Evolutionary conservation across 805 yeast species (phyloP), one percentile per base, ranked within the genome.

Genomic region (Yarrowia alimentaria): DNA sequence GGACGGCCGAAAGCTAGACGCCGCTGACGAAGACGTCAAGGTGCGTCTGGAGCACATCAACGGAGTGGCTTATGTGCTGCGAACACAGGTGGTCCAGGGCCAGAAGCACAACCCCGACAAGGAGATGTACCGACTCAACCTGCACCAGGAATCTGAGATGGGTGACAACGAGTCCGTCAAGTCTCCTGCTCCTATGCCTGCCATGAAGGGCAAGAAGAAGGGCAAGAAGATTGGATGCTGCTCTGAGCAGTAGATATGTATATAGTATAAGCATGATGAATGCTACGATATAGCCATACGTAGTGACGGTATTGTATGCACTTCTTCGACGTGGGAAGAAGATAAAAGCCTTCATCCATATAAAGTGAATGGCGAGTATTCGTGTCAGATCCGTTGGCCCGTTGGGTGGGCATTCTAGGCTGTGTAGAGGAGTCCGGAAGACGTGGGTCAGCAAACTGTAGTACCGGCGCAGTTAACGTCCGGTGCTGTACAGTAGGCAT

Each of bases 91-190:
- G n/a, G 97, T 91, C 3, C 99, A 91, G 68, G 98, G 95, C 6
- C 71, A 53, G 10, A 57, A 58, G 30, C 57, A 61, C 12, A 58
- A 54, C 37, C 56, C 55, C 8, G 65, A 62, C 24, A 63, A 61
- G n/a, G 58, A 56, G 8, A 43, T 49, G 18, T 57, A 49, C 63
- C 66, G 68, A 45, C 72, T 91, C 60, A 83, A 83, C 57, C 81
- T 91, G 58, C 96, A 88, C 62, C 68, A 78, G 42, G 79, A 83
- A 40, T 85, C 94, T 0, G 98, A 91, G 66, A 70, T 91, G 48
- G 98, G 97, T 14, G 96, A 89, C 62, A 91, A 91, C 64, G 95
- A 89, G 26, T 74, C 80, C 37, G 75, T 86, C 58, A 85, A 83
- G 64, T 76, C 70, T 55, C 50, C 50, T 22, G 16, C 50, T 10